Conservation (phyloP, 2,329 filamentous ascomycete species). For the Phyllosticta citriasiana region DNA sequence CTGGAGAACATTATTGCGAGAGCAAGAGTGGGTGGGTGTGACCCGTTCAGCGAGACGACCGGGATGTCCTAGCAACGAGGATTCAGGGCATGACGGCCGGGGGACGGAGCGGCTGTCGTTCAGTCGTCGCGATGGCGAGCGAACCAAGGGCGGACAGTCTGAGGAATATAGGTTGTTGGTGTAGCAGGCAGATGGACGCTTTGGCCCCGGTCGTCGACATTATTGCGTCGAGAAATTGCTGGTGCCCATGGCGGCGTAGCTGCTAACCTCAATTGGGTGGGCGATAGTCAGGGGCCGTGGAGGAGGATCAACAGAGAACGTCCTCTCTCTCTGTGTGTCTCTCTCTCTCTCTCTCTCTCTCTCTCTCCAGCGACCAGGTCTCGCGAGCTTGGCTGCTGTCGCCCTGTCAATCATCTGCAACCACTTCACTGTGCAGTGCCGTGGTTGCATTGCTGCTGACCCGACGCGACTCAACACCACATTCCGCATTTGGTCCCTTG, state of each 20-base stretch:
- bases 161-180: neutral
- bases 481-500: no score
- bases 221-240: conserved; percentile 6
- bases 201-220: neutral
- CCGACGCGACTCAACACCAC: neutral
- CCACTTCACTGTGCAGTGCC: neutral
- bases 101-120: neutral
- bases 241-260: conserved; percentile 5
- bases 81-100: conserved; percentile 2
- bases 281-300: neutral
- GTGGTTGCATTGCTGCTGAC: neutral
- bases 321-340: no score
- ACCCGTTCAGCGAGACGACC: conserved; percentile 6
- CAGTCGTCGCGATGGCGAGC: neutral
- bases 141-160: neutral
- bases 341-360: neutral
- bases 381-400: neutral
- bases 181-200: neutral
- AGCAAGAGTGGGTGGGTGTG: neutral
- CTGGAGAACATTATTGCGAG: neutral
- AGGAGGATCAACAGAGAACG: neutral
- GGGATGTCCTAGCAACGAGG: conserved; percentile 8
- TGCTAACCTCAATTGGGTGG: neutral
- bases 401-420: neutral
- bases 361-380: neutral